A percentile compares a stretch with the other conserved stretches of the same genome.
Conservation (phyloP, 2,329 filamentous ascomycete genomes). For the Ciborinia camelliae region DNA sequence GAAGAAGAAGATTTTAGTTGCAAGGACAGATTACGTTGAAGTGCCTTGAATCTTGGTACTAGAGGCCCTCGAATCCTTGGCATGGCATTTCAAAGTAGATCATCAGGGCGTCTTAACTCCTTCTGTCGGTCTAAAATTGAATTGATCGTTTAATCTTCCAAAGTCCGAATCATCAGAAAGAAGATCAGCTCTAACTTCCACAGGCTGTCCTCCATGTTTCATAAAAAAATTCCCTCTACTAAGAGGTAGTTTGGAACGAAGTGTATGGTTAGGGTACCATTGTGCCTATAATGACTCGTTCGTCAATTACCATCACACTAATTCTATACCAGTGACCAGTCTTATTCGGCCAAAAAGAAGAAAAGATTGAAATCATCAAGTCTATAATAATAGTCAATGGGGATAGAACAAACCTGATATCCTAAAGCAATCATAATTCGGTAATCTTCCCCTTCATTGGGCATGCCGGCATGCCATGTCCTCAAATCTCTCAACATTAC, state of each 20-base stretch:
- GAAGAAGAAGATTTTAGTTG: background rate
- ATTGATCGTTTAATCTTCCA: constrained; percentile 31
- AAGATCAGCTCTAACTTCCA: constrained; percentile 34
- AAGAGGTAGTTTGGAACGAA: constrained; percentile 31
- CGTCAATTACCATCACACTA: background rate
- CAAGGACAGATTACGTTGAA: background rate
- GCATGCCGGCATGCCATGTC: constrained; percentile 53
- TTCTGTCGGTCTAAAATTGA: constrained; percentile 23
- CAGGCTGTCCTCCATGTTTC: constrained; percentile 30
- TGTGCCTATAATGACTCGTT: constrained; percentile 30
- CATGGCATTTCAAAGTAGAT: background rate
- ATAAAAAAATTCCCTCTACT: constrained; percentile 34
- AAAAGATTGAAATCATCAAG: background rate
- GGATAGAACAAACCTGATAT: constrained; percentile 1
- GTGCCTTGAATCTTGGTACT: background rate
- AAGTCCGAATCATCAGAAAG: constrained; percentile 31
- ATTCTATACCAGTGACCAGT: background rate
- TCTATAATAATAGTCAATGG: background rate
- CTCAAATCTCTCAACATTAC: constrained; percentile 18
- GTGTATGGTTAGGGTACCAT: constrained; percentile 34
- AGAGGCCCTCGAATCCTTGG: background rate
- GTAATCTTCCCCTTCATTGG: constrained; percentile 47
- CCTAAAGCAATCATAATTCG: constrained; percentile 51
- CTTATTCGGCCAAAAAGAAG: no score
- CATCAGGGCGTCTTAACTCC: background rate